Base-by-base conservation (phyloP, 148 eudicot species). In the Nyssa sinensis region DNA sequence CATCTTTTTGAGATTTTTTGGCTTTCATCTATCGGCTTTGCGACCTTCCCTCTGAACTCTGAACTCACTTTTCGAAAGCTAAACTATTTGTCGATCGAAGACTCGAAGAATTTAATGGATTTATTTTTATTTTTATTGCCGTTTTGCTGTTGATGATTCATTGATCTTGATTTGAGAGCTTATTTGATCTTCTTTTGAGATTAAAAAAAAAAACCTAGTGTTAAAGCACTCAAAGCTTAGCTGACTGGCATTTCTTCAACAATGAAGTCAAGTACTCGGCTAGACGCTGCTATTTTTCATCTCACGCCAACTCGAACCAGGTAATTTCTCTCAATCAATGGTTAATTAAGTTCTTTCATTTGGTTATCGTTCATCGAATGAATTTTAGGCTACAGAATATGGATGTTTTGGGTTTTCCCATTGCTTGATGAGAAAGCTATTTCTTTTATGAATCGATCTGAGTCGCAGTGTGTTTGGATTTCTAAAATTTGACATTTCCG, bases 281-380 rank as follows among this genome's bases (percentile, higher is more conserved):
- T 96, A 67, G 90, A 91, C 76, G 89, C 90, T 14, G 82, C 81
- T 82, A 77, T 88, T 30, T 96, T 96, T 71, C 98, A 92, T 87
- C 98, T 96, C 76, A 96, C 99, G 41, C 99, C 99, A 53, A 96
- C 99, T 62, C 89, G 99, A 78, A 96, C 99, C 3, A 89, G 99
- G 99, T 96, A 65, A 64, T 32, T 19, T 21, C 13, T 30, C 10
- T 4, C 35, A 4, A 24, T 64, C 23, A 27, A 17, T 61, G 32
- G 19, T 27, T 28, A 7, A 49, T 49, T 19, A 4, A 17, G 8
- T 55, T 21, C 2, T 3, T 55, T 55, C 21, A 55, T 44, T 58
- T 58, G 17, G 2, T 33, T 11, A 23, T 70, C 55, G 19, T 70
- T 44, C 47, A 34, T 58, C 10, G 29, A 9, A 16, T 17, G 41